phyloP scores from a whole-genome alignment of 768 basidiomycete species.

The Trametes gibbosa region DNA sequence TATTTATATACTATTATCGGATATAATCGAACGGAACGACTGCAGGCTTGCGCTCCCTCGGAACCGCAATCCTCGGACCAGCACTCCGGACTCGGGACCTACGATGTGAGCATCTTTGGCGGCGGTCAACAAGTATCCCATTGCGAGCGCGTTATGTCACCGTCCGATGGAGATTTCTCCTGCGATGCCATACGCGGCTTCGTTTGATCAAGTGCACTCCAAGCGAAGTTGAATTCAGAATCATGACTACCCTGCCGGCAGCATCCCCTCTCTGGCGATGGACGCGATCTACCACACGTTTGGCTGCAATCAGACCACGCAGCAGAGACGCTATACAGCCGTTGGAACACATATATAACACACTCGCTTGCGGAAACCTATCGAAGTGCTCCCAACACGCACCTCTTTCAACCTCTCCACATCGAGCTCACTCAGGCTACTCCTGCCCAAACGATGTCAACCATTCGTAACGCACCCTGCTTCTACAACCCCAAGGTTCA shows the following conservation, averaged over 20 bases:
- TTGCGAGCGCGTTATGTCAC: too few species aligned
- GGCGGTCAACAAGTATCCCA: too few species aligned
- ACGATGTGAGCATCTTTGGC: too few species aligned
- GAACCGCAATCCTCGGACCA: too few species aligned
- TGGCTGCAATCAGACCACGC: neutral
- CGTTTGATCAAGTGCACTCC: too few species aligned
- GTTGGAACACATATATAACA: neutral
- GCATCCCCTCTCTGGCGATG: neutral
- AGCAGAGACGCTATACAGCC: neutral
- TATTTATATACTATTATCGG: neutral
- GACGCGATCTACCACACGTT: neutral
- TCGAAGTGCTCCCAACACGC: neutral
- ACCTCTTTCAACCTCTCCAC: neutral
- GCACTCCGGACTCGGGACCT: too few species aligned
- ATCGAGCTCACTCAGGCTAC: neutral
- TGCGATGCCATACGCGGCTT: neutral
- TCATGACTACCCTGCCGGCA: neutral
- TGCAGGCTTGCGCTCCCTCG: too few species aligned
- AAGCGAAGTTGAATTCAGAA: neutral
- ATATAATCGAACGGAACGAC: neutral
- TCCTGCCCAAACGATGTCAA: neutral
- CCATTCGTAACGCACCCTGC: constrained; percentile 1
- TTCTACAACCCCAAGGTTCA: constrained; percentile 10
- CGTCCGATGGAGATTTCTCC: neutral
- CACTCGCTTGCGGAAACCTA: neutral